Evolutionary conservation across 352 stramenopile species (phyloP).

Genomic region (Blastocystis sp.): DNA sequence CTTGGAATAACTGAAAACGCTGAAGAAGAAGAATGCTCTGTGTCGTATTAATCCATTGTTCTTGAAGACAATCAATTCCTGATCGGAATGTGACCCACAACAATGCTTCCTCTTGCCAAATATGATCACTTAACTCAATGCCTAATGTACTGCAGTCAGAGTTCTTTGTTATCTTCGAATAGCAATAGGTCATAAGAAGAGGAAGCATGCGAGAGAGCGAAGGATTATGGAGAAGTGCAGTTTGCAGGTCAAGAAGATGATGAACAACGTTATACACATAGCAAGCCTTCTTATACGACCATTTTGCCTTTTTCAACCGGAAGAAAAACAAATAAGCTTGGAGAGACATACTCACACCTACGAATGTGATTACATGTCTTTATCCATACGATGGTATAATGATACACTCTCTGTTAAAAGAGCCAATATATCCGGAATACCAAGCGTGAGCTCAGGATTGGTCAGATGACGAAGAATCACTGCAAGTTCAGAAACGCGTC

Average conservation of each 20-base stretch:
- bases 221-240: not conserved
- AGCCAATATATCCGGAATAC: not conserved
- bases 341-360: constrained; percentile 4
- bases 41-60: not conserved
- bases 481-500: not conserved
- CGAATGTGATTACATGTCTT: not conserved
- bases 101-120: not conserved
- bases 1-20: not conserved
- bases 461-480: not conserved
- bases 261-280: not conserved
- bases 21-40: not conserved
- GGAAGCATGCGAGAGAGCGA: not conserved
- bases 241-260: not conserved
- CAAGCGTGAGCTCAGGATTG: not conserved
- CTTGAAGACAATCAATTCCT: not conserved
- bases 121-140: not conserved
- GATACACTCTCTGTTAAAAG: not conserved
- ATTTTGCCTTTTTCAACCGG: not conserved
- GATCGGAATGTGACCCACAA: not conserved
- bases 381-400: not conserved
- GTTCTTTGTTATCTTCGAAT: not conserved
- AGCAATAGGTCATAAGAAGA: not conserved
- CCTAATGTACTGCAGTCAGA: too few relatives aligned
- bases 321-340: not conserved
- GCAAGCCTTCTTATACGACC: not conserved